Evolutionary conservation across 768 basidiomycete genomes (phyloP).

Genomic region (Symmetrospora coprosmae): DNA sequence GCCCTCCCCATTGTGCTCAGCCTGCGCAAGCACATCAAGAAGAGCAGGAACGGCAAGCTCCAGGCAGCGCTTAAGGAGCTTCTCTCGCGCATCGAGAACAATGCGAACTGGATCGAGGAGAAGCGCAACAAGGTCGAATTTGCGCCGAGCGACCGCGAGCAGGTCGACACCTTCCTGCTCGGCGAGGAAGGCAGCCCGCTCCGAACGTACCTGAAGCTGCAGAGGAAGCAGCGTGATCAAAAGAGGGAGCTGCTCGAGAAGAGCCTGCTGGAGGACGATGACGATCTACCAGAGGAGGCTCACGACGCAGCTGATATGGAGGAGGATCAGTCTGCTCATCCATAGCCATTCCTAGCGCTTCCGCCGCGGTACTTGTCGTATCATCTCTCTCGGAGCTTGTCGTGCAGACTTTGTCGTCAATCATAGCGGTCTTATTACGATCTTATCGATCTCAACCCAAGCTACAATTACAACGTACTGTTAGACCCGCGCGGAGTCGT

Average conservation of each 20-base stretch:
- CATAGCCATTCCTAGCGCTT: neutral
- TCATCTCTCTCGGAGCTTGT: neutral
- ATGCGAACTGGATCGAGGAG: conserved; percentile 60
- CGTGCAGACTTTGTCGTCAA: neutral
- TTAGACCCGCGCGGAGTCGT: no score
- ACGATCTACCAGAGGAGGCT: neutral
- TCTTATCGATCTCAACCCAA: neutral
- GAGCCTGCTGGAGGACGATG: conserved; percentile 19
- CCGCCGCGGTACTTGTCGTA: neutral
- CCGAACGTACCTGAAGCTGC: conserved; percentile 50
- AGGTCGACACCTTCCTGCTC: conserved; percentile 52
- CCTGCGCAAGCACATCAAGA: conserved; percentile 61
- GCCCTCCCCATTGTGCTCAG: conserved; percentile 60
- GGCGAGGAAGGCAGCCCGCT: conserved; percentile 55
- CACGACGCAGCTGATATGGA: conserved; percentile 8
- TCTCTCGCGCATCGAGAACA: conserved; percentile 76
- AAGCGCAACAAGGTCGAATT: conserved; percentile 58
- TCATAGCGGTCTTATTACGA: neutral
- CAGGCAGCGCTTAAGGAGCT: conserved; percentile 52
- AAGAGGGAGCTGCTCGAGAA: conserved; percentile 39
- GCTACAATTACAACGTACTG: no score
- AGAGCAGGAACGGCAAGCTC: conserved; percentile 43
- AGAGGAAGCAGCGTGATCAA: conserved; percentile 59
- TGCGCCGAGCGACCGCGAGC: conserved; percentile 53
- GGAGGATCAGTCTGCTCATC: conserved; percentile 2